A percentile compares a stretch with the other conserved stretches of the same genome.
Conservation (phyloP, 2,329 filamentous ascomycete species). For the Diaporthe vexans region DNA sequence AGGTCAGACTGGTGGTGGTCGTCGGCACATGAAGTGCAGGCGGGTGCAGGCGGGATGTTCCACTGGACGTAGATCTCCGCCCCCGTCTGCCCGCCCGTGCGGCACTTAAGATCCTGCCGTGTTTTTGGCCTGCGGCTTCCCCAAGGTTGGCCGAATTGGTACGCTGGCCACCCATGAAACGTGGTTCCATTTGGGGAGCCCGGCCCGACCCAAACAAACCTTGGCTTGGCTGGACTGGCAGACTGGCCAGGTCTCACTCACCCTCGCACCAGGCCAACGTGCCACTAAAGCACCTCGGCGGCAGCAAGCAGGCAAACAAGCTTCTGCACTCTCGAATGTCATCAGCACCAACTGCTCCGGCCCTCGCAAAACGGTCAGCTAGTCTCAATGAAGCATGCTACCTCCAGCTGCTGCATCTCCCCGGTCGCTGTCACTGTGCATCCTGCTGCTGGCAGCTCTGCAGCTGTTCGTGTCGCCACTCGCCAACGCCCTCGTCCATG, state of each 20-base stretch:
- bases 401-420: not conserved
- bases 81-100: not conserved
- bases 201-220: conserved; percentile 1
- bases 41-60: conserved; percentile 13
- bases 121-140: not conserved
- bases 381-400: conserved; percentile 26
- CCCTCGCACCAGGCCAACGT: not conserved
- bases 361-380: conserved; percentile 3
- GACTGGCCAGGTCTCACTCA: not conserved
- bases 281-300: not conserved
- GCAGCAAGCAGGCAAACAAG: not conserved
- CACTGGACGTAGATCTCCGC: conserved; percentile 8
- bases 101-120: conserved; percentile 16
- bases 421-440: not conserved
- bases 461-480: not conserved
- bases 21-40: conserved; percentile 3
- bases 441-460: conserved; percentile 20
- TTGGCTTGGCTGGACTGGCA: not conserved
- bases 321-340: not conserved
- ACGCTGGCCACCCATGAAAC: conserved; percentile 7
- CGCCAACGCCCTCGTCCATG: conserved; percentile 30
- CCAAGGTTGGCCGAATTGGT: not conserved
- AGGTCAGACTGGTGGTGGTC: not conserved
- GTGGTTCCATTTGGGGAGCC: conserved; percentile 7
- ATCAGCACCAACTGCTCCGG: conserved; percentile 4